phyloP scores from a whole-genome alignment of 1,284 basidiomycete genomes.

The Boletus semigastroideus region DNA sequence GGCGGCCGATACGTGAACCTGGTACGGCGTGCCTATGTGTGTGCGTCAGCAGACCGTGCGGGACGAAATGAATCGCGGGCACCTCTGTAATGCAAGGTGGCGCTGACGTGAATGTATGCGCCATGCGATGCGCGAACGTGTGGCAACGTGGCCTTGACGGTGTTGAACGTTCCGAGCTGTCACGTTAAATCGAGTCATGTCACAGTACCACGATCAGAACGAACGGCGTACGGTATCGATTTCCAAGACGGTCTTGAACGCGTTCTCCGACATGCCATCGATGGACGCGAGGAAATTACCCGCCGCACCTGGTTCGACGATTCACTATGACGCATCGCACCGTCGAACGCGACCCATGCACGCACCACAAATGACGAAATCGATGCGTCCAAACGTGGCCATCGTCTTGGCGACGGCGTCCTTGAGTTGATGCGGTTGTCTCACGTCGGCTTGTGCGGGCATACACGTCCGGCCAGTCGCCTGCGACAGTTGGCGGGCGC shows the following conservation, averaged over 20 bases:
- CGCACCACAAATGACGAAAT: constrained; percentile 92
- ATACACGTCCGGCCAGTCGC: constrained; percentile 75
- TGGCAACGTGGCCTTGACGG: constrained; percentile 86
- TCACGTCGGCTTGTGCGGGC: constrained; percentile 80
- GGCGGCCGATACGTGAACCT: constrained; percentile 92
- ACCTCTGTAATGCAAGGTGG: constrained; percentile 89
- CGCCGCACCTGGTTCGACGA: constrained; percentile 65
- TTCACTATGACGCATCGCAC: background rate
- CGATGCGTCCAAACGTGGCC: constrained; percentile 82
- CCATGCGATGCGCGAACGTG: constrained; percentile 74
- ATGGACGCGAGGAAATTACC: constrained; percentile 90
- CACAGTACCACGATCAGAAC: background rate
- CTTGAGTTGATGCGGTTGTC: constrained; percentile 71
- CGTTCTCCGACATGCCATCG: constrained; percentile 79
- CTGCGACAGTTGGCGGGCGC: constrained; percentile 72
- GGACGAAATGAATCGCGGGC: constrained; percentile 21
- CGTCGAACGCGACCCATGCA: background rate
- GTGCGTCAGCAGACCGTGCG: too few relatives aligned
- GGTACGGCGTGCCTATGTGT: constrained; percentile 73
- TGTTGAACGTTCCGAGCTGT: constrained; percentile 90
- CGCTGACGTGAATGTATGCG: constrained; percentile 89
- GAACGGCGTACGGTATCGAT: constrained; percentile 77
- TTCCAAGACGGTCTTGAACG: constrained; percentile 90
- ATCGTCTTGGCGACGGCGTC: constrained; percentile 78
- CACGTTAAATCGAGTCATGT: background rate